These are phyloP conservation scores for Capronia americana DNA, from an alignment of 2,329 filamentous ascomycete species.

Conservation along the genomic window DNA sequence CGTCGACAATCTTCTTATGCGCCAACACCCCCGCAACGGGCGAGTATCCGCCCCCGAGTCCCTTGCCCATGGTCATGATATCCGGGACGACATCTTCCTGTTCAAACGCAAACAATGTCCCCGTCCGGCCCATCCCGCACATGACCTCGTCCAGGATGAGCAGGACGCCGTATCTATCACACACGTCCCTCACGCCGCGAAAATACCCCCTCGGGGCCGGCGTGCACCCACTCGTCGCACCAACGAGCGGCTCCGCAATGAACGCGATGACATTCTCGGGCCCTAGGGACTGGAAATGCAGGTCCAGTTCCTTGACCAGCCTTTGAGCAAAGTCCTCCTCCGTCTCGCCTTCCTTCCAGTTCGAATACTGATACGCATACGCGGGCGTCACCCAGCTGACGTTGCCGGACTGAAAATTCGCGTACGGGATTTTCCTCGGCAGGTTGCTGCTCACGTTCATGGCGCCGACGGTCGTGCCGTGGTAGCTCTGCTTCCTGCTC, in stretches of 20 bases:
- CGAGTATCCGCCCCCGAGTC: constrained; percentile 63
- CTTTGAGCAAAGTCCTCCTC: constrained; percentile 51
- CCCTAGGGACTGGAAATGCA: constrained; percentile 55
- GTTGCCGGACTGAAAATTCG: constrained; percentile 36
- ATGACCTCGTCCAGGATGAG: constrained; percentile 74
- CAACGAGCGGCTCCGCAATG: constrained; percentile 59
- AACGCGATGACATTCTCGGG: constrained; percentile 58
- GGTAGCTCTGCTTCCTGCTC: constrained; percentile 55
- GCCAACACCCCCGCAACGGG: constrained; percentile 63
- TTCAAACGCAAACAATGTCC: constrained; percentile 41
- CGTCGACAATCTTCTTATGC: constrained; percentile 55
- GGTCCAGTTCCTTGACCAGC: constrained; percentile 55
- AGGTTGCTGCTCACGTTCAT: constrained; percentile 51
- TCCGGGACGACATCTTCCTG: constrained; percentile 58
- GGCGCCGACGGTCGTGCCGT: constrained; percentile 59
- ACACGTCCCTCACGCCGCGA: constrained; percentile 59
- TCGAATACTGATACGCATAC: constrained; percentile 49
- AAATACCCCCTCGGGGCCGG: constrained; percentile 62
- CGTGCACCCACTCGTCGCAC: constrained; percentile 60
- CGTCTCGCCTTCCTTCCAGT: constrained; percentile 45
- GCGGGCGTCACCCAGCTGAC: constrained; percentile 41
- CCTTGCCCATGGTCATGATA: constrained; percentile 66
- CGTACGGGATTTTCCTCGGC: constrained; percentile 45
- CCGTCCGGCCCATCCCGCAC: constrained; percentile 65
- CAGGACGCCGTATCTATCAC: constrained; percentile 69